Evolutionary conservation across 805 yeast species (phyloP).

Genomic region (Cyberlindnera bimundalis): DNA sequence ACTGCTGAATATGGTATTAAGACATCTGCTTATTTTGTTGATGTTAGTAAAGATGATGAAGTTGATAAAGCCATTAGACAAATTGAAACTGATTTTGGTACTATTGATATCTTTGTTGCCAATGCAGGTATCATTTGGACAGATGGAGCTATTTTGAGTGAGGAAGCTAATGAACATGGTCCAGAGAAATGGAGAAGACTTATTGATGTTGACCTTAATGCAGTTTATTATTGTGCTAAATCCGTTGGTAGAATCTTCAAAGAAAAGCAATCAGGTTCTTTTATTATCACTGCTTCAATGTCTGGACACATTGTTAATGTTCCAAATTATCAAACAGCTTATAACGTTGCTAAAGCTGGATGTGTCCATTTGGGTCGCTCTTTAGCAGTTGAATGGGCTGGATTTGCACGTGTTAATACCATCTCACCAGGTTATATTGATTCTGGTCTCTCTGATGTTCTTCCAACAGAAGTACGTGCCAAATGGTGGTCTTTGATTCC

Average conservation of each 20-base stretch:
- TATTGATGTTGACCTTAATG: slow-evolving; percentile 72
- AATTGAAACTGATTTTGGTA: slow-evolving; percentile 62
- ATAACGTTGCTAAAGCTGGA: slow-evolving; percentile 43
- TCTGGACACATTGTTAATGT: slow-evolving; percentile 83
- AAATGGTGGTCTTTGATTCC: slow-evolving; percentile 56
- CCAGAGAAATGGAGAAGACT: slow-evolving; percentile 65
- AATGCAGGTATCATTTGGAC: slow-evolving; percentile 90
- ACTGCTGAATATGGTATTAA: slow-evolving; percentile 56
- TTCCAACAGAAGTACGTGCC: slow-evolving; percentile 41
- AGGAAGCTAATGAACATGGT: slow-evolving; percentile 23
- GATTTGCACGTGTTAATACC: slow-evolving; percentile 79
- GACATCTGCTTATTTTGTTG: slow-evolving; percentile 48
- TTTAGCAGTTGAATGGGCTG: slow-evolving; percentile 72
- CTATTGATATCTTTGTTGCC: slow-evolving; percentile 79
- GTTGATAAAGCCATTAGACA: slow-evolving; percentile 28
- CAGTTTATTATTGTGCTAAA: slow-evolving; percentile 79
- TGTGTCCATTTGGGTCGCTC: slow-evolving; percentile 22
- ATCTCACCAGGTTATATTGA: slow-evolving; percentile 85
- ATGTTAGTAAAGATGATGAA: slow-evolving; percentile 27
- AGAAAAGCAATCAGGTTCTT: slow-evolving; percentile 69
- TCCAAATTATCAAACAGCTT: slow-evolving; percentile 84
- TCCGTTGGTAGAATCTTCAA: slow-evolving; percentile 69
- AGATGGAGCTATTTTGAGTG: slow-evolving; percentile 52
- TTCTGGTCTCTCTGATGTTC: slow-evolving; percentile 58
- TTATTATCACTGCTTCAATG: slow-evolving; percentile 86